Base-by-base conservation (phyloP, 768 basidiomycete species). In the Botryobasidium botryosum region DNA sequence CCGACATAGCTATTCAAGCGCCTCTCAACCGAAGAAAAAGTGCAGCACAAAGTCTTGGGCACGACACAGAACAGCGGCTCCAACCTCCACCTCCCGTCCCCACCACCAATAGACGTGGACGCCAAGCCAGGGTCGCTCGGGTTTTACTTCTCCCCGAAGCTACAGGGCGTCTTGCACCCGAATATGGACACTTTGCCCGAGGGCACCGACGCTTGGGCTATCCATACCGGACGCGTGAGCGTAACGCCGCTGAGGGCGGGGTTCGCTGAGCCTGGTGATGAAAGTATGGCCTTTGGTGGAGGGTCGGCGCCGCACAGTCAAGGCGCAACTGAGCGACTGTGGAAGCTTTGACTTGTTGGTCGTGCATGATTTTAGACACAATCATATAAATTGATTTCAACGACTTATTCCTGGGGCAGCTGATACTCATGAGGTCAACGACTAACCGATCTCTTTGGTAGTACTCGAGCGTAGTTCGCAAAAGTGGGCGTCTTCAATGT, bases 131-230 rank as follows among this genome's bases (percentile, higher is more conserved):
- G 46, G 25, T 47, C 37, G 37, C 65, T 91, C 33, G 57, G 68
- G 21, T 94, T 91, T 68, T 75, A 74, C 59, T 94, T 75, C 64
- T 55, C 78, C 60, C 76, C 76, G 10, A 75, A 83, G 40, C 72
- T 90, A 67, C 62, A 62, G n/a, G 67, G 64, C 8, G 63, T 91
- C 12, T 68, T 91, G 35, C 66, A 64, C 35, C 84, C 84, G 2
- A 58, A 67, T 12, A 49, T 66, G 37, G 68, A 71, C 2, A 57
- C 57, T 15, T 61, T 88, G n/a, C 82, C 85, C 1, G 63, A 71
- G 17, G 87, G 84, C 3, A 75, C 81, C 7, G 88, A 94, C 59
- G 75, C 72, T 0, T 86, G 82, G 81, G 85, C 82, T 13, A 63
- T 90, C 26, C 63, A 67, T 46, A 67, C 74, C 47, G 82, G 78